Evolutionary conservation across 2,329 filamentous ascomycete species (phyloP).

Genomic region (Dendryphion nanum): DNA sequence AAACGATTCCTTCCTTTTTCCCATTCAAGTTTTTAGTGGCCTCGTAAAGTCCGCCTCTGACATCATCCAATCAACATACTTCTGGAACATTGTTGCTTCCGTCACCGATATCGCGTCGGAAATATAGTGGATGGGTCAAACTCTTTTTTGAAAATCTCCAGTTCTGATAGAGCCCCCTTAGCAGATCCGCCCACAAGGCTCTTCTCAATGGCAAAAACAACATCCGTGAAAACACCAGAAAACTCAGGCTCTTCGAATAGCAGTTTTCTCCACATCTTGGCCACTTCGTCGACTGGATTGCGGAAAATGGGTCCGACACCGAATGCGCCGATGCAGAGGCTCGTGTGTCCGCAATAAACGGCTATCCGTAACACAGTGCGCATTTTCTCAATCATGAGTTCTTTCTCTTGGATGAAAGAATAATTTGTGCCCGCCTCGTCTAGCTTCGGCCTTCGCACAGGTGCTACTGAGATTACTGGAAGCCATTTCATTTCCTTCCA

Average conservation of each 20-base stretch:
- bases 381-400: slow-evolving; percentile 72
- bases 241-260: slow-evolving; percentile 46
- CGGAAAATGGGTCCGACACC: slow-evolving; percentile 46
- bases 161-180: slow-evolving; percentile 36
- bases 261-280: slow-evolving; percentile 45
- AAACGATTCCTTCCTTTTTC: no score
- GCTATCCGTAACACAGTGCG: slow-evolving; percentile 69
- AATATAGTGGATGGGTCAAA: slow-evolving; percentile 40
- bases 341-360: slow-evolving; percentile 40
- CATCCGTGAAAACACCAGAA: slow-evolving; percentile 42
- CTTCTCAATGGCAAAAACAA: slow-evolving; percentile 47
- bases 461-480: slow-evolving; percentile 72
- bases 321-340: slow-evolving; percentile 45
- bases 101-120: slow-evolving; percentile 29
- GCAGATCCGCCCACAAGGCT: slow-evolving; percentile 26
- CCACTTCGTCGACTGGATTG: slow-evolving; percentile 44
- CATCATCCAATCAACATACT: slow-evolving; percentile 11
- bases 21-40: no score
- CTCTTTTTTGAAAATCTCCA: slow-evolving; percentile 41
- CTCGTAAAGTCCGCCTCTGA: no score
- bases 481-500: slow-evolving; percentile 45
- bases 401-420: slow-evolving; percentile 68
- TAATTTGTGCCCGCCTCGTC: slow-evolving; percentile 66
- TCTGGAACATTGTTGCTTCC: background rate
- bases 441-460: slow-evolving; percentile 71